These are phyloP conservation scores for Fusarium cyanostomum DNA, from an alignment of 2,329 filamentous ascomycete genomes.

Conservation along the genomic window DNA sequence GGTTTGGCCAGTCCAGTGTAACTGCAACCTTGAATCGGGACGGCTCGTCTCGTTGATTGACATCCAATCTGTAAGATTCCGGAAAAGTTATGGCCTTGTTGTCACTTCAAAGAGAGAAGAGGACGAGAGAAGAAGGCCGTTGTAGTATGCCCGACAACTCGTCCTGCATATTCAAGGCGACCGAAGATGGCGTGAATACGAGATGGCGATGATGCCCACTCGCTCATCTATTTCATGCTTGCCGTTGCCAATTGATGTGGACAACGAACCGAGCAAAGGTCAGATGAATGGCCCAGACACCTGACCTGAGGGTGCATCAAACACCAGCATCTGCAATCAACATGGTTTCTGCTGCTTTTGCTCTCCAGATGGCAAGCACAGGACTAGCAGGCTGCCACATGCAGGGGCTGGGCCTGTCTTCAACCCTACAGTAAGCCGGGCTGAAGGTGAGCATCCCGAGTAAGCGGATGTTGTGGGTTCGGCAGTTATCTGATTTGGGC, in stretches of 20 bases:
- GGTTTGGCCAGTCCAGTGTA: conserved; percentile 9
- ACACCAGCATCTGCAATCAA: neutral
- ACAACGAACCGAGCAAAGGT: neutral
- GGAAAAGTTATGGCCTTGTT: conserved; percentile 29
- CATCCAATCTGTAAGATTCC: conserved; percentile 13
- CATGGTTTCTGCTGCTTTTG: neutral
- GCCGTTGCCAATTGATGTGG: neutral
- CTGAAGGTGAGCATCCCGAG: conserved; percentile 10
- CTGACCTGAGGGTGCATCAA: neutral
- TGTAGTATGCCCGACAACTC: conserved; percentile 1
- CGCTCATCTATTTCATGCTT: neutral
- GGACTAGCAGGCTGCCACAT: conserved; percentile 3
- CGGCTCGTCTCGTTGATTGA: conserved; percentile 6
- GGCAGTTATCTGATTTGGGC: conserved; percentile 22
- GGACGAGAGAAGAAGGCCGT: conserved; percentile 17
- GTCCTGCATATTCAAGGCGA: neutral
- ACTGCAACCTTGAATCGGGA: conserved; percentile 8
- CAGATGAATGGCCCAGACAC: neutral
- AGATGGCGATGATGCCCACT: neutral
- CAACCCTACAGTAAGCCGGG: conserved; percentile 13
- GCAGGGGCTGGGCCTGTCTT: conserved; percentile 28
- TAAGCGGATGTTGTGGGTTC: conserved; percentile 19
- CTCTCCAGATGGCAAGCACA: neutral
- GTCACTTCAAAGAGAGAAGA: conserved; percentile 23
- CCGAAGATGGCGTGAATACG: neutral